Evolutionary conservation across 768 basidiomycete genomes (phyloP).

Genomic region (Rhodotorula diobovata): DNA sequence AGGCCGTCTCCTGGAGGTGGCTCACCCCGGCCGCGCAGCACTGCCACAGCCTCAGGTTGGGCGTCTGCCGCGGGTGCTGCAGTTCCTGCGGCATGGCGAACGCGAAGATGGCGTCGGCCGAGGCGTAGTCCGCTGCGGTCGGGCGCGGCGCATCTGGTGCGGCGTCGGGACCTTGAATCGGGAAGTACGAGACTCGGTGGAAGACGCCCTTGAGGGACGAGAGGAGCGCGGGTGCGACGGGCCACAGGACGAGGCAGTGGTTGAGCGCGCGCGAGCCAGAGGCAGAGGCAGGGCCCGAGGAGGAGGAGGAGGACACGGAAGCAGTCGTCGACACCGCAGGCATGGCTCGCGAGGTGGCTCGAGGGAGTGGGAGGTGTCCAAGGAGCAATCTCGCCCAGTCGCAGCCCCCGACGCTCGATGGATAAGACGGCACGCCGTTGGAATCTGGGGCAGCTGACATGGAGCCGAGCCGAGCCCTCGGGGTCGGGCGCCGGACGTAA

Average conservation of each 20-base stretch:
- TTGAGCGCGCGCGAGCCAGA: too few species aligned
- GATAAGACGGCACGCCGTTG: background rate
- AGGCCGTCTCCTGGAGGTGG: background rate
- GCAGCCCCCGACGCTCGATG: too few species aligned
- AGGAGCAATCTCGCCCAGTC: too few species aligned
- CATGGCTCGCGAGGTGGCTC: too few species aligned
- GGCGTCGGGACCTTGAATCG: slow-evolving; percentile 80
- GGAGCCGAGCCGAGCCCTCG: too few species aligned
- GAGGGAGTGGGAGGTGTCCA: too few species aligned
- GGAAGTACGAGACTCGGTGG: slow-evolving; percentile 47
- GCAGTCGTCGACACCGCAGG: too few species aligned
- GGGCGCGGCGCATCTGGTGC: slow-evolving; percentile 54
- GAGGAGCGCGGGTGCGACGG: background rate
- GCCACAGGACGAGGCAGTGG: background rate
- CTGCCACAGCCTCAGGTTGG: background rate
- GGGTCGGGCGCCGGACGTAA: too few species aligned
- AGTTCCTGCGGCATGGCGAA: slow-evolving; percentile 1
- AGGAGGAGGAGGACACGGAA: too few species aligned
- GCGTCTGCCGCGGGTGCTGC: background rate
- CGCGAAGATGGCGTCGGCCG: slow-evolving; percentile 8
- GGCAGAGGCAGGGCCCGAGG: too few species aligned
- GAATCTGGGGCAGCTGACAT: background rate
- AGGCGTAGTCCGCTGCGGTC: background rate
- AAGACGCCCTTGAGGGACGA: background rate
- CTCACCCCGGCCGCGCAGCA: background rate